phyloP scores from a whole-genome alignment of 2,329 filamentous ascomycete species.

The Fusarium graminum region DNA sequence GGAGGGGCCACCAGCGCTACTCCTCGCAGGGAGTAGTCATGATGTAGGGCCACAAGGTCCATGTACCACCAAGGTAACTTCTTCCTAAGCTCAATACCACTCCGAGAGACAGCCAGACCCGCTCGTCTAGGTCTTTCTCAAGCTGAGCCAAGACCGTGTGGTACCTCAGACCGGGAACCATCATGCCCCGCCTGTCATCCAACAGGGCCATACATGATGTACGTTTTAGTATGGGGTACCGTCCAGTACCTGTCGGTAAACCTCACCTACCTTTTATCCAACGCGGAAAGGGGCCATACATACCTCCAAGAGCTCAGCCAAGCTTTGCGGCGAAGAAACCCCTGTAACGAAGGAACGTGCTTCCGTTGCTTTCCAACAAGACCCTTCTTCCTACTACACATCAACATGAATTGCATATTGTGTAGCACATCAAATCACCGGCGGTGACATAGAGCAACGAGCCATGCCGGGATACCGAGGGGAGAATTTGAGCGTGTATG shows the following conservation, averaged over 20 bases:
- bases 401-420: conserved; percentile 11
- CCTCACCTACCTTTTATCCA: conserved; percentile 24
- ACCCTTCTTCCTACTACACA: conserved; percentile 4
- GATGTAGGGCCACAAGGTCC: conserved; percentile 37
- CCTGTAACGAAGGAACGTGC: conserved; percentile 26
- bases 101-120: conserved; percentile 20
- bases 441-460: conserved; percentile 38
- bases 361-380: conserved; percentile 6
- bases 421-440: conserved; percentile 8
- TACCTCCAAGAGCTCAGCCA: conserved; percentile 21
- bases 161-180: conserved; percentile 34
- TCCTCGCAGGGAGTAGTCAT: conserved; percentile 35
- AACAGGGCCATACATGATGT: conserved; percentile 31
- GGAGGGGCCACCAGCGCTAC: conserved; percentile 34
- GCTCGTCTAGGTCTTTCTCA: conserved; percentile 28
- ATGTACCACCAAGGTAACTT: conserved; percentile 37
- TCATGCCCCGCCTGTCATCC: conserved; percentile 31
- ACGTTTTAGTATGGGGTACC: conserved; percentile 38
- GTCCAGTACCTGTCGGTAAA: conserved; percentile 18
- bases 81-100: conserved; percentile 13
- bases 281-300: conserved; percentile 9
- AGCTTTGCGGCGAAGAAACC: conserved; percentile 36
- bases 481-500: conserved; percentile 29
- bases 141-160: conserved; percentile 27
- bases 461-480: conserved; percentile 30